phyloP scores from a whole-genome alignment of 2,329 filamentous ascomycete species.

The Xylaria sp. region DNA sequence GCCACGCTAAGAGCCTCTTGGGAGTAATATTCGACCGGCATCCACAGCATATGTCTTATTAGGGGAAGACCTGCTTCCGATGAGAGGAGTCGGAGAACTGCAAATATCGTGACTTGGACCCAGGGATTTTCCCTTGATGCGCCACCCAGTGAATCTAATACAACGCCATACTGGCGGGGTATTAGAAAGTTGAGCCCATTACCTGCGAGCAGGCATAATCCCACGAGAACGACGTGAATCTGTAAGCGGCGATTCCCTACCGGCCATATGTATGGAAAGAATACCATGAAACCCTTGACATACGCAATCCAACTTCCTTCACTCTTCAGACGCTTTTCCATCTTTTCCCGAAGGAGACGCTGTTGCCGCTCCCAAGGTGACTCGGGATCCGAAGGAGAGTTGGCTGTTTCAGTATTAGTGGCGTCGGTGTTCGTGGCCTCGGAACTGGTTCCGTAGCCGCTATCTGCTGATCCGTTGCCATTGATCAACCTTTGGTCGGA shows the following conservation, averaged over 20 bases:
- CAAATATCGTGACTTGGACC: conserved; percentile 64
- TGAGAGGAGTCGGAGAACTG: conserved; percentile 61
- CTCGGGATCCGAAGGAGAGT: conserved; percentile 57
- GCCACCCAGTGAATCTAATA: conserved; percentile 75
- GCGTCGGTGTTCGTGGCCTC: conserved; percentile 53
- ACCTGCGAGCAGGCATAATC: conserved; percentile 73
- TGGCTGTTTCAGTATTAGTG: conserved; percentile 48
- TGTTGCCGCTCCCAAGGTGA: conserved; percentile 65
- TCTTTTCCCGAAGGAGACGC: conserved; percentile 66
- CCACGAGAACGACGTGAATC: conserved; percentile 73
- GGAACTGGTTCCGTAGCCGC: conserved; percentile 58
- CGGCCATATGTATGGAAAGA: conserved; percentile 85
- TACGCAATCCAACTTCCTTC: conserved; percentile 83
- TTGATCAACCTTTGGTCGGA: conserved; percentile 48
- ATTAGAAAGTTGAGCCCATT: conserved; percentile 81
- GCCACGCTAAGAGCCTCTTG: conserved; percentile 64
- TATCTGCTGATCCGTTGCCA: conserved; percentile 47
- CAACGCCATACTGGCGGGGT: conserved; percentile 82
- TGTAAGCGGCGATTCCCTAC: conserved; percentile 73
- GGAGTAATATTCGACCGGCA: conserved; percentile 68
- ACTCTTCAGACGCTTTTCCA: conserved; percentile 75
- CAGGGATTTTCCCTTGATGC: conserved; percentile 61
- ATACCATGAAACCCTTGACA: conserved; percentile 77
- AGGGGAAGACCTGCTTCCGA: conserved; percentile 67
- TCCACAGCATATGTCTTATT: conserved; percentile 66